phyloP scores from a whole-genome alignment of 2,329 filamentous ascomycete genomes.

The Epicoccum nigrum region DNA sequence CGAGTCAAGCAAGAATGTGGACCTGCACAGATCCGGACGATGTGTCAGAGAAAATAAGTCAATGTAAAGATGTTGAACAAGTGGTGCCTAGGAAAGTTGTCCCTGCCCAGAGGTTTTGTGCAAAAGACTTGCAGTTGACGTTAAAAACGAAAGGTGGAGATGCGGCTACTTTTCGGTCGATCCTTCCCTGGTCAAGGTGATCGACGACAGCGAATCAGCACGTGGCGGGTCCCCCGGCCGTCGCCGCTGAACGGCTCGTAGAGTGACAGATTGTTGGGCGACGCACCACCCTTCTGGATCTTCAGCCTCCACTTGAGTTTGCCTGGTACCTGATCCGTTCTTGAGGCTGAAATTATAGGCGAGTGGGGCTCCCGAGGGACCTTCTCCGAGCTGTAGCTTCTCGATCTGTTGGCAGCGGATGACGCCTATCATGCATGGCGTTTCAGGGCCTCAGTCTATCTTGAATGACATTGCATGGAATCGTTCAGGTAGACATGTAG shows the following conservation, averaged over 20 bases:
- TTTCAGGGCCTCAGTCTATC: background rate
- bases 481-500: background rate
- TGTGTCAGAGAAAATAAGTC: slow-evolving; percentile 14
- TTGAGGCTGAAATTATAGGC: background rate
- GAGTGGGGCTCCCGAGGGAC: background rate
- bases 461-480: background rate
- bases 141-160: slow-evolving; percentile 36
- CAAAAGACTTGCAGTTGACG: slow-evolving; percentile 32
- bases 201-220: slow-evolving; percentile 6
- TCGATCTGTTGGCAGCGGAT: background rate
- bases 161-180: slow-evolving; percentile 34
- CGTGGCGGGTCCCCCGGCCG: background rate
- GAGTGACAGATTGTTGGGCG: slow-evolving; percentile 15
- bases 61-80: slow-evolving; percentile 12
- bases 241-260: slow-evolving; percentile 2
- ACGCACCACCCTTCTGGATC: slow-evolving; percentile 9
- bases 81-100: slow-evolving; percentile 12
- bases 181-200: slow-evolving; percentile 10
- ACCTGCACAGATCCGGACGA: slow-evolving; percentile 14
- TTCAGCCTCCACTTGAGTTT: slow-evolving; percentile 11
- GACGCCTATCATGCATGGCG: background rate
- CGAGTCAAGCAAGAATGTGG: slow-evolving; percentile 8
- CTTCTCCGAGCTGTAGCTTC: slow-evolving; percentile 1
- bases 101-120: slow-evolving; percentile 21
- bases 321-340: background rate